Base-by-base conservation (phyloP, 2,329 filamentous ascomycete genomes). In the Fusarium denticulatum region DNA sequence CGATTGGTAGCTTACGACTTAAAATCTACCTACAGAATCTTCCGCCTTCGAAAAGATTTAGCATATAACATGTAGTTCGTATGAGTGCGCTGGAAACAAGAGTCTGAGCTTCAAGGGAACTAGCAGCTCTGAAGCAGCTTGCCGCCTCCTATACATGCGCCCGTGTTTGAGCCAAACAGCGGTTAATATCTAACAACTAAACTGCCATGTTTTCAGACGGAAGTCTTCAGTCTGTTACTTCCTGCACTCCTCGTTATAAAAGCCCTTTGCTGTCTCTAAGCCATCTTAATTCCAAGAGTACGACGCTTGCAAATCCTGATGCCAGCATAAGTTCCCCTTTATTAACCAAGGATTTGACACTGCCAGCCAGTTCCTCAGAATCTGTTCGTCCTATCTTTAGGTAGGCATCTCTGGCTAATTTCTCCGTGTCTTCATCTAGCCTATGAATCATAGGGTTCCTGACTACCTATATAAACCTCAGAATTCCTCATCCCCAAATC, bases 401-500 rank as follows among this genome's bases (percentile, higher is more conserved):
- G 34, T 2, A 22, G 24, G 7, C 0, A 22, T 5, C 9, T 2
- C 4, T 22, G 7, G 34, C 2, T 39, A 1, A 7, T 28, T n/a
- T 58, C 32, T 3, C 5, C 56, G 20, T 8, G 24, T 9, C 18
- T 46, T 28, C 11, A 24, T 16, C 13, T 40, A 6, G 15, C 26
- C 49, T 47, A 30, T 74, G 60, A 71, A 71, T 71, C 71, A 64
- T 6, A 9, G 15, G 7, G 15, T 9, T 8, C 20, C 15, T 39
- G 20, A 2, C 20, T 36, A 36, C 34, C 34, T 52, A 24, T 1
- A 37, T 30, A 22, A 37, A 39, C 34, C 40, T 36, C 24, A 5
- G 28, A 39, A 46, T 13, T 37, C 9, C 32, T 46, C 46, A 26
- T 14, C 8, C 15, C 28, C 30, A 26, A n/a, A 0, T n/a, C 24